phyloP scores from a whole-genome alignment of 768 basidiomycete species.

The Termitomyces heimii region DNA sequence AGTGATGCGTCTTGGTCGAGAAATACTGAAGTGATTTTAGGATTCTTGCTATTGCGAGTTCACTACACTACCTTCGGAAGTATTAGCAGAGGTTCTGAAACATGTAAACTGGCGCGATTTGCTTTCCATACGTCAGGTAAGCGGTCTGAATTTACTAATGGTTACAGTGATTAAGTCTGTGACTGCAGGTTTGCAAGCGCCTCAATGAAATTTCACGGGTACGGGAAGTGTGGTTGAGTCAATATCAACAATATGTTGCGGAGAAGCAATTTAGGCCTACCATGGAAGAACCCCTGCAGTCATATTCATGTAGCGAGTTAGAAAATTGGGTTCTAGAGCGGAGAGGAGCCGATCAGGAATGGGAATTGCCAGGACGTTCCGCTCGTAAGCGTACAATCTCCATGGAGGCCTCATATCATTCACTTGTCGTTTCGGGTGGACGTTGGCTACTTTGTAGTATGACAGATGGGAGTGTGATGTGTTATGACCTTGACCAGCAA shows the following conservation, averaged over 20 bases:
- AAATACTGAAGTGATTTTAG: background rate
- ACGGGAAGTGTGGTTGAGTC: too few species aligned
- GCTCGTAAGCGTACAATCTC: background rate
- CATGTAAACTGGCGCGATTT: background rate
- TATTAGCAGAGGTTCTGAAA: background rate
- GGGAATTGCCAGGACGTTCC: background rate
- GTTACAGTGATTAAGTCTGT: background rate
- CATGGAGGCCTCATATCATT: too few species aligned
- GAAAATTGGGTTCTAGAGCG: too few species aligned
- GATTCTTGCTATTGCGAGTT: background rate
- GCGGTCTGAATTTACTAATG: background rate
- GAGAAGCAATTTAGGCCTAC: too few species aligned
- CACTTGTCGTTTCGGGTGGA: background rate
- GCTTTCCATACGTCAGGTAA: background rate
- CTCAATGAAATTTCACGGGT: too few species aligned
- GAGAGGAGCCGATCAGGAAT: background rate
- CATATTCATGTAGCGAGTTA: too few species aligned
- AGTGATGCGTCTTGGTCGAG: background rate
- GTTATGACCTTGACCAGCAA: too few species aligned
- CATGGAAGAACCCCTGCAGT: too few species aligned
- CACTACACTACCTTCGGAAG: background rate
- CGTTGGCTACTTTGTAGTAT: background rate
- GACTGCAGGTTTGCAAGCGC: too few species aligned
- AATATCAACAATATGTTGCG: too few species aligned
- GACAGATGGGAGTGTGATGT: too few species aligned